Evolutionary conservation across 192 early-diverging fungal genomes (phyloP).

Genomic region (Lunasporangiospora selenospora): DNA sequence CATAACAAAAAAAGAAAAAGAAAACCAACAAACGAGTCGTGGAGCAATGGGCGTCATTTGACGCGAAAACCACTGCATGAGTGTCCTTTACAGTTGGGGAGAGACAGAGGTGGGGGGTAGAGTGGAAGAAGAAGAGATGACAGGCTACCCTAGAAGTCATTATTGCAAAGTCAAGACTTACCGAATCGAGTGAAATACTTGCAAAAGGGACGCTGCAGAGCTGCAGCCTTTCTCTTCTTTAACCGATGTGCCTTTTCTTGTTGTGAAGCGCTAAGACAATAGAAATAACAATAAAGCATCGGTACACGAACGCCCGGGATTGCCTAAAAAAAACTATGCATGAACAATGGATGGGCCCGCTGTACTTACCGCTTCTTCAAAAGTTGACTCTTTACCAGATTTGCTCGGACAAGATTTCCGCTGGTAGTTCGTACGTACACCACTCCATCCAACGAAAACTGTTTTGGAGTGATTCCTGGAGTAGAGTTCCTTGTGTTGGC

Average conservation of each 20-base stretch:
- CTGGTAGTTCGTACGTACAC: slow-evolving; percentile 45
- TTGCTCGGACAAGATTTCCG: slow-evolving; percentile 48
- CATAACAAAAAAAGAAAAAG: not conserved
- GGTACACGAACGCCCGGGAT: too few relatives aligned
- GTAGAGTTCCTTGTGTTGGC: not conserved
- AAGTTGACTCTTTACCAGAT: slow-evolving; percentile 26
- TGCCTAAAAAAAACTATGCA: too few relatives aligned
- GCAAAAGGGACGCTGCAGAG: slow-evolving; percentile 26
- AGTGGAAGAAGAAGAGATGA: too few relatives aligned
- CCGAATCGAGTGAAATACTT: slow-evolving; percentile 44
- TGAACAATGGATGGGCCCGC: not conserved
- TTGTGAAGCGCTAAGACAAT: slow-evolving; percentile 16
- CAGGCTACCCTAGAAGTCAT: too few relatives aligned
- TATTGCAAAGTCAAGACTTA: too few relatives aligned
- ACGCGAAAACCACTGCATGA: too few relatives aligned
- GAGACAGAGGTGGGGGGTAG: too few relatives aligned
- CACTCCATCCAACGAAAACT: slow-evolving; percentile 40
- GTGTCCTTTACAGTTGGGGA: too few relatives aligned
- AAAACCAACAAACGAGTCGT: not conserved
- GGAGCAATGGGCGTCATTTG: too few relatives aligned
- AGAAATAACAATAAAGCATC: not conserved
- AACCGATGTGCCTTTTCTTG: slow-evolving; percentile 11
- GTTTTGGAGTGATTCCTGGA: slow-evolving; percentile 26
- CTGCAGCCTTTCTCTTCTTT: slow-evolving; percentile 3
- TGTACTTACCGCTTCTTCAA: slow-evolving; percentile 25